A percentile compares a stretch with the other conserved stretches of the same genome.
Conservation (phyloP, 352 stramenopile genomes). For the Pythium grandisporangium region DNA sequence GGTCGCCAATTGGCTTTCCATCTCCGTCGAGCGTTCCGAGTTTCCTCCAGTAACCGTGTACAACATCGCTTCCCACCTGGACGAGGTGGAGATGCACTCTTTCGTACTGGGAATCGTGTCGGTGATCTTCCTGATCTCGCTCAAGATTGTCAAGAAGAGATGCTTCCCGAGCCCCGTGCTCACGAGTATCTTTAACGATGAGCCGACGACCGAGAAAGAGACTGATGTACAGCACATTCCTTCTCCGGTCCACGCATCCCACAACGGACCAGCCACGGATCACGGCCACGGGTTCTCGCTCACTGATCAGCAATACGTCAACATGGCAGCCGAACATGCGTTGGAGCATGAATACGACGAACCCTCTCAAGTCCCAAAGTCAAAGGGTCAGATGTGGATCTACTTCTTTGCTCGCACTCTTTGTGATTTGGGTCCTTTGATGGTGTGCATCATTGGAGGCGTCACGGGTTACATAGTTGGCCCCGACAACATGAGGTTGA, state of each 20-base stretch:
- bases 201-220: not conserved
- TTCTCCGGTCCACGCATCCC: not conserved
- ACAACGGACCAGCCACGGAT: not conserved
- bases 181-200: not conserved
- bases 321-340: constrained; percentile 4
- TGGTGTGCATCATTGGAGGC: constrained; percentile 65
- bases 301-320: constrained; percentile 1
- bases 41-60: constrained; percentile 42
- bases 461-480: constrained; percentile 34
- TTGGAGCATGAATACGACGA: constrained; percentile 23
- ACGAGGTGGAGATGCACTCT: constrained; percentile 54
- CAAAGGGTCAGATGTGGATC: constrained; percentile 9
- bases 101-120: constrained; percentile 56
- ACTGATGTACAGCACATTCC: not conserved
- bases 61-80: constrained; percentile 40
- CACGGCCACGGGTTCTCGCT: constrained; percentile 3
- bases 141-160: constrained; percentile 7
- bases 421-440: constrained; percentile 49
- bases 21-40: constrained; percentile 37
- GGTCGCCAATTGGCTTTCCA: constrained; percentile 70
- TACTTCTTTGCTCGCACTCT: constrained; percentile 30
- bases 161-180: not conserved
- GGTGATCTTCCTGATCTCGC: constrained; percentile 36
- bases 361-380: constrained; percentile 8
- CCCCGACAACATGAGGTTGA: constrained; percentile 51